phyloP scores from a whole-genome alignment of 345 rosid species.

The Eutrema yunnanense region DNA sequence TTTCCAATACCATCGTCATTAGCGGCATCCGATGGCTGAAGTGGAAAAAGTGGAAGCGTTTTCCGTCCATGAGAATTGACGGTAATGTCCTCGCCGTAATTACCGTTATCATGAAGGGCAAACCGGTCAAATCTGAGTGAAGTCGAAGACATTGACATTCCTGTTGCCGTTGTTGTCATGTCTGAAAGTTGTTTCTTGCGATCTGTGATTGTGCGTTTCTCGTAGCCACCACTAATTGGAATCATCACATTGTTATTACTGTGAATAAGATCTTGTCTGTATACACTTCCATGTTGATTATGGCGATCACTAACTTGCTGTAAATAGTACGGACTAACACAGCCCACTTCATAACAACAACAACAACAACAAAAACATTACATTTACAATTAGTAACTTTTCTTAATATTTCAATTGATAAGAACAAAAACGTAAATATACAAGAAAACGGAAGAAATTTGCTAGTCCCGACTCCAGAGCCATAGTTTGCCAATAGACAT shows the following conservation, averaged over 20 bases:
- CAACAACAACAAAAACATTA: background rate
- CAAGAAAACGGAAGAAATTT: background rate
- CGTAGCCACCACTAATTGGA: constrained; percentile 20
- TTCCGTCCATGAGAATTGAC: constrained; percentile 15
- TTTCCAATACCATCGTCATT: background rate
- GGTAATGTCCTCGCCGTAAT: constrained; percentile 6
- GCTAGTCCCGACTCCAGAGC: no score
- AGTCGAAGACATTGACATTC: constrained; percentile 18
- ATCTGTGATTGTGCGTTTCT: constrained; percentile 7
- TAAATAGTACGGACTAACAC: constrained; percentile 27
- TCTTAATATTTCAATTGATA: no score
- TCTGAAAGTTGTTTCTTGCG: constrained; percentile 19
- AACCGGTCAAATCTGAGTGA: constrained; percentile 24
- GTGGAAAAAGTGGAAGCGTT: constrained; percentile 31
- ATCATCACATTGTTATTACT: constrained; percentile 1
- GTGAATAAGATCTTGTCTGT: constrained; percentile 11
- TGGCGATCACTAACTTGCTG: constrained; percentile 18
- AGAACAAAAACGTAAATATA: background rate
- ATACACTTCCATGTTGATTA: background rate
- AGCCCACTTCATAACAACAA: constrained; percentile 18
- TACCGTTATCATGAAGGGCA: constrained; percentile 2
- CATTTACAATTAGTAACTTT: no score
- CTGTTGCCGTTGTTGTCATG: background rate
- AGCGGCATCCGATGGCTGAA: constrained; percentile 13
- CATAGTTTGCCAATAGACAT: background rate